Percentiles rank a stretch among this genome's conserved stretches.
phyloP scores from a whole-genome alignment of 768 basidiomycete genomes.

The Trametes cubensis region DNA sequence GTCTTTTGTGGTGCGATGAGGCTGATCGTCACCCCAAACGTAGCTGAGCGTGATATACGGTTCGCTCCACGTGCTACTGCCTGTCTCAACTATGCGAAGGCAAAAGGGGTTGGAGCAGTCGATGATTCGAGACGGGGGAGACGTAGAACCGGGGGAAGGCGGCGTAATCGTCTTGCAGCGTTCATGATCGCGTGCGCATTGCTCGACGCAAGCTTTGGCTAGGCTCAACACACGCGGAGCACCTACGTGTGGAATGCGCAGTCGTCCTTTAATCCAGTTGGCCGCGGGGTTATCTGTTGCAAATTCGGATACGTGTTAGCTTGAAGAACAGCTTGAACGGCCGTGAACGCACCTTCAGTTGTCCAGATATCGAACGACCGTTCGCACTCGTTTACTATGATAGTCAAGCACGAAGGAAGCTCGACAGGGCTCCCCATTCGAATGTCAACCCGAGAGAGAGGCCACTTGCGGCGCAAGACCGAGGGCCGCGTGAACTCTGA shows the following conservation, averaged over 20 bases:
- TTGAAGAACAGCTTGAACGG: too few species aligned
- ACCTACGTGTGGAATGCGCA: not conserved
- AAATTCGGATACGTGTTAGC: too few species aligned
- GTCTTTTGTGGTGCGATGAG: not conserved
- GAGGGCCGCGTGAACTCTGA: too few species aligned
- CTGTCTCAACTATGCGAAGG: not conserved
- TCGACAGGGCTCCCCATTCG: too few species aligned
- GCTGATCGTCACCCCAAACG: slow-evolving; percentile 1
- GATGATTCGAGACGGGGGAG: not conserved
- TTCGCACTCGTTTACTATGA: too few species aligned
- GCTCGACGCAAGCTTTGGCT: not conserved
- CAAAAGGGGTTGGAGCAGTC: not conserved
- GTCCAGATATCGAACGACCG: too few species aligned
- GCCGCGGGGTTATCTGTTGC: not conserved
- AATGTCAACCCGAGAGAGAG: too few species aligned
- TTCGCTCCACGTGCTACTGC: not conserved
- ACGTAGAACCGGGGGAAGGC: not conserved
- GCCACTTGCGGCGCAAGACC: too few species aligned
- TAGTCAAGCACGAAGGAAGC: too few species aligned
- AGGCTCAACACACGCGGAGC: not conserved
- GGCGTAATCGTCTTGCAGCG: not conserved
- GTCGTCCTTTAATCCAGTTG: not conserved
- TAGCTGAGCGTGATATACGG: slow-evolving; percentile 1
- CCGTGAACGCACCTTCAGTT: too few species aligned
- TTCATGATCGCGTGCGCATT: not conserved